These are phyloP conservation scores for Hypoxylon sp. DNA, from an alignment of 2,329 filamentous ascomycete species.

Conservation along the genomic window DNA sequence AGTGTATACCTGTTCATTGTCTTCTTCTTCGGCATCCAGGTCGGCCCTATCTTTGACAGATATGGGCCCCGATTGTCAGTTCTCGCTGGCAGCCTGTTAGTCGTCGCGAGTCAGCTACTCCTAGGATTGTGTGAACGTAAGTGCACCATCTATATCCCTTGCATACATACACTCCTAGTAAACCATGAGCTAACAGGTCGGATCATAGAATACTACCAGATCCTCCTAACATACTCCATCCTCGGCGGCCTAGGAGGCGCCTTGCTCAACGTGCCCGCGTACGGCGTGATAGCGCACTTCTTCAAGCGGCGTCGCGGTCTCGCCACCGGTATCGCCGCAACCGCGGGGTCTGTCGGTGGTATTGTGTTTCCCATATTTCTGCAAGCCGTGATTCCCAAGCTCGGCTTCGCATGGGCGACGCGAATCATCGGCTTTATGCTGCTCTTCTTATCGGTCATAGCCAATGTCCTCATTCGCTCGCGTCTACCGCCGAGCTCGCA, in stretches of 20 bases:
- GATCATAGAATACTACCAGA: constrained; percentile 79
- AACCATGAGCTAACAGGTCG: constrained; percentile 10
- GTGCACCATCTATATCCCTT: constrained; percentile 25
- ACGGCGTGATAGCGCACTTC: constrained; percentile 83
- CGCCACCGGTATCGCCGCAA: constrained; percentile 85
- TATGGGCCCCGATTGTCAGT: constrained; percentile 80
- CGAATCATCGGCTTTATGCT: constrained; percentile 67
- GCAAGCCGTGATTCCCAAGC: constrained; percentile 60
- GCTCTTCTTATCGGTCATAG: constrained; percentile 62
- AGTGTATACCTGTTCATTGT: constrained; percentile 84
- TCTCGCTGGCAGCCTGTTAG: constrained; percentile 71
- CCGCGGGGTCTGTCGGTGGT: constrained; percentile 79
- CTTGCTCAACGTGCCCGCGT: constrained; percentile 82
- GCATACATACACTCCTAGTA: neutral
- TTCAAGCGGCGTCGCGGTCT: constrained; percentile 81
- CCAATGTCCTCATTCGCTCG: constrained; percentile 65
- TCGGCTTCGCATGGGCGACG: constrained; percentile 66
- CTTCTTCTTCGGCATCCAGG: constrained; percentile 85
- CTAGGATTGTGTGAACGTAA: constrained; percentile 75
- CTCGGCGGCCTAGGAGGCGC: constrained; percentile 80
- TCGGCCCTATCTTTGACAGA: constrained; percentile 85
- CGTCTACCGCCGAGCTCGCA: constrained; percentile 67
- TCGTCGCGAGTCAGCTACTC: constrained; percentile 74
- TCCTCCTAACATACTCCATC: constrained; percentile 82
- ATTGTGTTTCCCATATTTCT: constrained; percentile 71